Percentiles rank a stretch among this genome's conserved stretches.
These are phyloP conservation scores for Fraxinus dipetala DNA, from an alignment of 305 asterid species.

Conservation along the genomic window DNA sequence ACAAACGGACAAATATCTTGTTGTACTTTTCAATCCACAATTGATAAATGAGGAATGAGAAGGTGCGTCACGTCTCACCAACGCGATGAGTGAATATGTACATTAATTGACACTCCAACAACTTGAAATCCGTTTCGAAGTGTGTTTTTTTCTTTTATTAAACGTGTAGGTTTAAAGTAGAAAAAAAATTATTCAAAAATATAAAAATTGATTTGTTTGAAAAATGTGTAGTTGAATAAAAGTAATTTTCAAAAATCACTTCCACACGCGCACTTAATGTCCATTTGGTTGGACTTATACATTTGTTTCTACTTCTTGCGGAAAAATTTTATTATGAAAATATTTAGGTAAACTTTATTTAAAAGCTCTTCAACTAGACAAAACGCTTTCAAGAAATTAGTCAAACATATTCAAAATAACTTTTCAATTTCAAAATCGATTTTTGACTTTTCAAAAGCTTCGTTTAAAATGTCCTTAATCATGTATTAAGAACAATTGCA, in stretches of 20 bases:
- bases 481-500: background rate
- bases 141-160: background rate
- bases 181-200: too few relatives aligned
- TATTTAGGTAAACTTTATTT: too few relatives aligned
- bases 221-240: background rate
- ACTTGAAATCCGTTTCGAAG: background rate
- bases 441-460: background rate
- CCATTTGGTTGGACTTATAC: background rate
- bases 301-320: too few relatives aligned
- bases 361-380: too few relatives aligned
- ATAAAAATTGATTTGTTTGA: background rate
- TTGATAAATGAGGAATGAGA: background rate
- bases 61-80: background rate
- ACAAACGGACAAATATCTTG: background rate
- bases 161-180: background rate
- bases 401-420: background rate
- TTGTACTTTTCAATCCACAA: background rate
- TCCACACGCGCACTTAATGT: background rate
- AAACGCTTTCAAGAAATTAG: too few relatives aligned
- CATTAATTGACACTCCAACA: background rate
- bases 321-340: too few relatives aligned
- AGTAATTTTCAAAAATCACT: background rate
- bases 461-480: background rate
- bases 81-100: background rate
- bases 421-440: too few relatives aligned